These are phyloP conservation scores for Fusarium caatingaense DNA, from an alignment of 2,329 filamentous ascomycete species.

Conservation along the genomic window DNA sequence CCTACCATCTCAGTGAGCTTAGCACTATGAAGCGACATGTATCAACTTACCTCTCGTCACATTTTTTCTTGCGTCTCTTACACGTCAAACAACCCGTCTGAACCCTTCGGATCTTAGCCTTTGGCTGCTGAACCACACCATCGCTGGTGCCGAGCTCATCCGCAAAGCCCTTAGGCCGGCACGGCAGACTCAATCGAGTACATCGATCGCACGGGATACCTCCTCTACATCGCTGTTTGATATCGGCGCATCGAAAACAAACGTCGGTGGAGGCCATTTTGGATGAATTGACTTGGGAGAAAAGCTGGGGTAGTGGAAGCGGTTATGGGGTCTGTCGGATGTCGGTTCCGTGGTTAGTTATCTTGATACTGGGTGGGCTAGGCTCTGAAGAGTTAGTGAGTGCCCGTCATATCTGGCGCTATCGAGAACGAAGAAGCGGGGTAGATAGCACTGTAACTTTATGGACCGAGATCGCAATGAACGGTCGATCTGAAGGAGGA, in stretches of 20 bases:
- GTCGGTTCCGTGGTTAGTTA: slow-evolving; percentile 7
- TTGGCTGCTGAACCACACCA: not conserved
- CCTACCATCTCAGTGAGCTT: not conserved
- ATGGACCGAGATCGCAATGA: not conserved
- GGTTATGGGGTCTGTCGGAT: slow-evolving; percentile 7
- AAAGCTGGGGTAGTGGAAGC: slow-evolving; percentile 14
- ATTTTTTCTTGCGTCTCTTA: slow-evolving; percentile 13
- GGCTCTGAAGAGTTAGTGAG: slow-evolving; percentile 4
- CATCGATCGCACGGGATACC: slow-evolving; percentile 1
- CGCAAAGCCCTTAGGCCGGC: not conserved
- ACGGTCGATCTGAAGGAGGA: accelerated
- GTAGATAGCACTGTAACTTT: not conserved
- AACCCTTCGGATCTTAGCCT: not conserved
- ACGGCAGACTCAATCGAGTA: not conserved
- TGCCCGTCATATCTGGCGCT: slow-evolving; percentile 1
- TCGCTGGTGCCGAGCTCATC: not conserved
- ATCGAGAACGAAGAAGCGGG: slow-evolving; percentile 1
- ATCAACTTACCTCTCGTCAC: not conserved
- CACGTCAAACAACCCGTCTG: slow-evolving; percentile 13
- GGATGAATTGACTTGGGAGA: not conserved
- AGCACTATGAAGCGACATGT: not conserved
- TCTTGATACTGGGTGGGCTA: slow-evolving; percentile 7
- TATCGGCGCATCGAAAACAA: slow-evolving; percentile 8
- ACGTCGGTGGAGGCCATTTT: not conserved
- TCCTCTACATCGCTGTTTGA: slow-evolving; percentile 14